Evolutionary conservation across 768 basidiomycete genomes (phyloP), one percentile per base, ranked within the genome.

Genomic region (Leccinum aurantiacum): DNA sequence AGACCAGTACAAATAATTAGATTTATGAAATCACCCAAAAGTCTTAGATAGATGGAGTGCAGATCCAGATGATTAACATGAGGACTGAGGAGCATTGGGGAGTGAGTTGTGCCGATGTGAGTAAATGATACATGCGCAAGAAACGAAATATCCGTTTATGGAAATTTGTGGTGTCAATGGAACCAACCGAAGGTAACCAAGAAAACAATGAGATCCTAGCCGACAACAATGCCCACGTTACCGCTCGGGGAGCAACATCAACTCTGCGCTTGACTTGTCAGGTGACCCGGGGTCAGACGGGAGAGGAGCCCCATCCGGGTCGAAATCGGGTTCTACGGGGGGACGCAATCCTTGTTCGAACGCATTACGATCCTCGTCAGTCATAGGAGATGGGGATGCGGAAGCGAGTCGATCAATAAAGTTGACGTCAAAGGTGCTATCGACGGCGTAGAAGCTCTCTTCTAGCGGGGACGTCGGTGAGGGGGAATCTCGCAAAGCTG

Each of bases 231-330:
- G 31, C 9, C 22, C 44, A 22, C 14, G 57, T 72, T 52, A 83
- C 69, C 82, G 80, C 61, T 80, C 82, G 10, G 80, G 77, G 31
- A 81, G 75, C 13, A 81, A 61, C 68, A 78, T 74, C 29, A 72
- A 55, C 59, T 82, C 81, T 33, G 56, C 56, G 17, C 66, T 71
- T 25, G 67, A 69, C 67, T 83, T 84, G 63, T 78, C 77, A 1
- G 78, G 78, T 7, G 80, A 79, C 9, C 75, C 77, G 2, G 80
- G 78, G 54, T 79, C 75, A 7, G 70, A 60, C 51, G 67, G 61
- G 33, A 72, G 60, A 49, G 70, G 67, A 38, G 77, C 79, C 1
- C 81, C 81, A 55, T 83, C 82, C 3, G 78, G 75, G 60, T 82
- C 83, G 51, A 78, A 72, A 37, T 66, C 65, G 15, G 52, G 60